Conservation (phyloP, 768 basidiomycete species). For the Leucocoprinus birnbaumii region DNA sequence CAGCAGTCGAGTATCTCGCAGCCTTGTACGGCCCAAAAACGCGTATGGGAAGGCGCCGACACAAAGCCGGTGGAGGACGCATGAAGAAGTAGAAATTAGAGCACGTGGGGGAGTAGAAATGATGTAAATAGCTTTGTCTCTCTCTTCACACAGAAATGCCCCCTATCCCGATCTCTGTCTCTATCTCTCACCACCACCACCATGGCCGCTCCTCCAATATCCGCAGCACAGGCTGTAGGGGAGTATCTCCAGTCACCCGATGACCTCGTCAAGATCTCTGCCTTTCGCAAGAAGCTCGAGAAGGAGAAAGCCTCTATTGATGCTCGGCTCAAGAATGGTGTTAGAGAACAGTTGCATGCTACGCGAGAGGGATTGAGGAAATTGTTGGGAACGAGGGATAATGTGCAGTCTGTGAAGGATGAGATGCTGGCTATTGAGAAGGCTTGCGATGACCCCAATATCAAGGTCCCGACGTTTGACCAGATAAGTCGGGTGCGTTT, state of each 20-base stretch:
- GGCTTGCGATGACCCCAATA: conserved; percentile 71
- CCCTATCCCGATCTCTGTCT: background rate
- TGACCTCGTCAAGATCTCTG: conserved; percentile 84
- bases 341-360: conserved; percentile 89
- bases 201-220: conserved; percentile 57
- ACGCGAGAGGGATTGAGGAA: conserved; percentile 87
- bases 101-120: too few species aligned
- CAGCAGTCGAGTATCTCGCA: background rate
- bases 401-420: conserved; percentile 81
- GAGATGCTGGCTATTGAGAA: conserved; percentile 82
- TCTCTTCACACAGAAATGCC: background rate
- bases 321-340: conserved; percentile 83
- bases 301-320: conserved; percentile 97
- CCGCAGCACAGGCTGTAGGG: conserved; percentile 81
- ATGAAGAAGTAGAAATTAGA: too few species aligned
- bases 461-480: conserved; percentile 83
- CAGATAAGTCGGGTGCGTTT: conserved; percentile 87
- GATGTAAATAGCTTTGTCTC: too few species aligned
- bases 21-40: background rate
- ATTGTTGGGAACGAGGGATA: conserved; percentile 70
- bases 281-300: conserved; percentile 90
- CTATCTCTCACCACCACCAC: conserved; percentile 2
- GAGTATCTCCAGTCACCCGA: conserved; percentile 93
- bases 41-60: background rate
- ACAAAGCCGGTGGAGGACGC: too few species aligned